Percentiles rank a stretch among this genome's conserved stretches.
These are phyloP conservation scores for Aspergillus jensenii DNA, from an alignment of 2,329 filamentous ascomycete species.

Conservation along the genomic window DNA sequence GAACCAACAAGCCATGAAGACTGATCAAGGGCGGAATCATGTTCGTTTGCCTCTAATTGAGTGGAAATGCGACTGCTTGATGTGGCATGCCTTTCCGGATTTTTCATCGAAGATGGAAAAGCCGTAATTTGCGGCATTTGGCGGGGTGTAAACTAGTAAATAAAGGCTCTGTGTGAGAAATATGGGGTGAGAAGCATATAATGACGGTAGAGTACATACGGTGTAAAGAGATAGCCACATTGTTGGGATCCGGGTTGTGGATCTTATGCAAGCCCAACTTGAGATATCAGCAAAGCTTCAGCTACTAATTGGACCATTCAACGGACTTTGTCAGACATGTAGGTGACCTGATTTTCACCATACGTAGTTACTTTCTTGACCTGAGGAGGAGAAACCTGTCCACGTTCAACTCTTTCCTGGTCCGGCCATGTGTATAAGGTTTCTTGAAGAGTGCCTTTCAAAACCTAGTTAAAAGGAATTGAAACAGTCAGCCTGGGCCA, in stretches of 20 bases:
- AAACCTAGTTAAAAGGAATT: conserved; percentile 52
- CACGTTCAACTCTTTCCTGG: conserved; percentile 45
- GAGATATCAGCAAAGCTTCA: conserved; percentile 2
- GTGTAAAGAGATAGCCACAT: conserved; percentile 83
- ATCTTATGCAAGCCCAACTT: conserved; percentile 81
- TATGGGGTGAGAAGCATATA: not conserved
- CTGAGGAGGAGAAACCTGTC: conserved; percentile 54
- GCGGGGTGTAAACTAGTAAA: conserved; percentile 73
- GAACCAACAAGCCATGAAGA: not conserved
- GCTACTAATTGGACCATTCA: not conserved
- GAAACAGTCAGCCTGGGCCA: not conserved
- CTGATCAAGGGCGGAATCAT: not conserved
- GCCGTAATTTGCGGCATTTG: conserved; percentile 79
- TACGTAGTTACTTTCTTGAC: conserved; percentile 69
- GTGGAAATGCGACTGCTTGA: conserved; percentile 70
- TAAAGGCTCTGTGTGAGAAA: not conserved
- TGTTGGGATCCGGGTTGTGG: conserved; percentile 67
- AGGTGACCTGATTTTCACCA: conserved; percentile 72
- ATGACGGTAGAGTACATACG: conserved; percentile 43
- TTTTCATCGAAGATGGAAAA: conserved; percentile 78
- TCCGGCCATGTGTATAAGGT: conserved; percentile 75
- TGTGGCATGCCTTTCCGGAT: conserved; percentile 72
- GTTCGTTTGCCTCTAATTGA: conserved; percentile 54
- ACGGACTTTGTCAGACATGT: conserved; percentile 75
- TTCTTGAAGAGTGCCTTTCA: conserved; percentile 76